Percentiles rank a stretch among this genome's conserved stretches.
Conservation (phyloP, 2,329 filamentous ascomycete genomes). For the Exophiala viscosa region DNA sequence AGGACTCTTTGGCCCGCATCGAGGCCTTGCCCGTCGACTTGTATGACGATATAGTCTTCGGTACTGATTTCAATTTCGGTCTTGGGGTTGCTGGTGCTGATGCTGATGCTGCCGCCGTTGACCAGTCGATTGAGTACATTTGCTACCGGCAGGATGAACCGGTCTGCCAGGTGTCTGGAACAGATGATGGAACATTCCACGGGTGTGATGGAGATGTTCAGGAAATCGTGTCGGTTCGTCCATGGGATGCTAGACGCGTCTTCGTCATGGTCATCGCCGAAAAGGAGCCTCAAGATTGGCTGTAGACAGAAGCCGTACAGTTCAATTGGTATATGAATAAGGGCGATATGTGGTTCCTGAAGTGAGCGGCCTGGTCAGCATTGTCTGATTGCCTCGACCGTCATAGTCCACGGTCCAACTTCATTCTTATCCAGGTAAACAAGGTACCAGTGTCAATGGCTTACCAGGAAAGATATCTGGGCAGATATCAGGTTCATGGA, state of each 20-base stretch:
- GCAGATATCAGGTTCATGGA: slow-evolving; percentile 30
- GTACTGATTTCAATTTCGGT: slow-evolving; percentile 67
- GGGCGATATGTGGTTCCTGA: slow-evolving; percentile 79
- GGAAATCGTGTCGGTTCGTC: slow-evolving; percentile 67
- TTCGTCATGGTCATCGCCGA: slow-evolving; percentile 55
- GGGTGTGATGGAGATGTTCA: slow-evolving; percentile 90
- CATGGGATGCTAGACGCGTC: slow-evolving; percentile 34
- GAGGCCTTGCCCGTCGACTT: slow-evolving; percentile 82
- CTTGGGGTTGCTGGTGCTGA: slow-evolving; percentile 36
- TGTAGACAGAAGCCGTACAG: slow-evolving; percentile 76
- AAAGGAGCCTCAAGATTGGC: slow-evolving; percentile 78
- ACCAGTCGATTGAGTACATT: slow-evolving; percentile 51
- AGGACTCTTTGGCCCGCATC: slow-evolving; percentile 89
- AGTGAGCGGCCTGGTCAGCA: not conserved
- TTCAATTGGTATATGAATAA: slow-evolving; percentile 84
- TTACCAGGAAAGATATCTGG: slow-evolving; percentile 29
- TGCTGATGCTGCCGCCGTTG: slow-evolving; percentile 35
- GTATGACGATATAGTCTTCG: slow-evolving; percentile 83
- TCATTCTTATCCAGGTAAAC: too few relatives aligned
- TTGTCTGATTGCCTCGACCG: too few relatives aligned
- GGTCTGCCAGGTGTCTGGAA: slow-evolving; percentile 67
- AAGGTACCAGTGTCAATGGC: slow-evolving; percentile 1
- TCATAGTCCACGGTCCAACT: too few relatives aligned
- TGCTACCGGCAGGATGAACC: slow-evolving; percentile 72
- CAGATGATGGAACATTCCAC: slow-evolving; percentile 92